Evolutionary conservation across 129 eudicot genomes (phyloP), one percentile per base, ranked within the genome.

Genomic region (Deinandra increscens): DNA sequence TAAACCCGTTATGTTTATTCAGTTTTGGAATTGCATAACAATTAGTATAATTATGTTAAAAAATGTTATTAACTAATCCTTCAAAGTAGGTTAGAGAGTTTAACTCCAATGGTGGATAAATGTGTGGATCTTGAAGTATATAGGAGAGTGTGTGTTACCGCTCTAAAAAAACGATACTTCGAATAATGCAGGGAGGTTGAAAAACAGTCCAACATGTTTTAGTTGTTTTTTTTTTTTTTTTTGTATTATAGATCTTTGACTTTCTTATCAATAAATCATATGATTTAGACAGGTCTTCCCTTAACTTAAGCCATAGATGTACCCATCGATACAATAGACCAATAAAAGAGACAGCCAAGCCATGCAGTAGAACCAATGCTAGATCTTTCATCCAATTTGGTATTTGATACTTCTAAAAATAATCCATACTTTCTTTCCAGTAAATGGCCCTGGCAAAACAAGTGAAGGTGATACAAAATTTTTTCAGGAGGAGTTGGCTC

Each of bases 361-460:
- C n/a, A n/a, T n/a, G n/a, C 7, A 45, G 7, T 45, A 45, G 19
- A 45, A 18, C 19, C 18, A 45, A 12, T 14, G 51, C 19, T 14
- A 14, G 51, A 45, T 62, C 23, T 20, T 10, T 41, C 18, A 39
- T 38, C 36, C 36, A 64, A 42, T 23, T 13, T 43, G 37, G 29
- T 42, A 64, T 64, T 64, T n/a, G 1, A 6, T 5, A 39, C 12
- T 7, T 62, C 9, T 29, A 7, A 9, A 38, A 37, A 36, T 60
- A 23, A 34, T 15, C 23, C 22, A 37, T 34, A 34, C 15, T 23
- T 38, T 74, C 7, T 44, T 53, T 85, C 44, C 85, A 91, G 97
- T 86, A 91, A 91, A 87, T 91, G 95, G 90, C 81, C 44, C 97
- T 96, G 31, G 95, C 85, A 45, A 91, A 91, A 82, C 97, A 91